A percentile compares a stretch with the other conserved stretches of the same genome.
Conservation (phyloP, 2,329 filamentous ascomycete species). For the Chaetothyriales sp. region DNA sequence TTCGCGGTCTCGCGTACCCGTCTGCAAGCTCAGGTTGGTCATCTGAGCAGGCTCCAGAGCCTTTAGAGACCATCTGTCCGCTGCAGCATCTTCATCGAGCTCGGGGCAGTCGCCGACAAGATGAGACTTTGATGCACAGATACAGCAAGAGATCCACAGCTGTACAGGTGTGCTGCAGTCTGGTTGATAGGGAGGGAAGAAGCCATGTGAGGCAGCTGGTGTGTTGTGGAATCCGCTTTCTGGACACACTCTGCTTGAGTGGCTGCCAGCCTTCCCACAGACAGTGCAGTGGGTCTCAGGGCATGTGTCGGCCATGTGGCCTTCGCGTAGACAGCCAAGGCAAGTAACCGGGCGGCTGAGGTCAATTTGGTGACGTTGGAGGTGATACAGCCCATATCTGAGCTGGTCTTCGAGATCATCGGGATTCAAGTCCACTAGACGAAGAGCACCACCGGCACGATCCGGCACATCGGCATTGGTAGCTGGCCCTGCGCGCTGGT, state of each 20-base stretch:
- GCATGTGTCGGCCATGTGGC: slow-evolving; percentile 31
- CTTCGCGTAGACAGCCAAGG: slow-evolving; percentile 28
- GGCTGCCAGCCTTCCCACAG: slow-evolving; percentile 29
- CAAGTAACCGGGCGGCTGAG: slow-evolving; percentile 30
- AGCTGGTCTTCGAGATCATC: slow-evolving; percentile 29
- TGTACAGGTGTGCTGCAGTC: slow-evolving; percentile 20
- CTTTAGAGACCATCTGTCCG: slow-evolving; percentile 27
- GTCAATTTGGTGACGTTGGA: slow-evolving; percentile 26
- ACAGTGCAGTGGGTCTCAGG: slow-evolving; percentile 31
- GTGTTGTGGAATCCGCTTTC: slow-evolving; percentile 43
- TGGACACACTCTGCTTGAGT: slow-evolving; percentile 29
- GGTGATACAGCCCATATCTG: slow-evolving; percentile 28
- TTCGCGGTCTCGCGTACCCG: slow-evolving; percentile 13
- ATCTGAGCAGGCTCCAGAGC: slow-evolving; percentile 25
- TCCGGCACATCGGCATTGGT: neutral
- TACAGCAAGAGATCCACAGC: slow-evolving; percentile 32
- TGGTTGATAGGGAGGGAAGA: slow-evolving; percentile 20
- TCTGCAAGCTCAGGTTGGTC: slow-evolving; percentile 26
- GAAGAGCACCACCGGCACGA: neutral
- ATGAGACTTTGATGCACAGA: slow-evolving; percentile 31
- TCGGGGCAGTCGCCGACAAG: slow-evolving; percentile 33
- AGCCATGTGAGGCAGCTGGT: slow-evolving; percentile 45
- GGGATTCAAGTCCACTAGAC: slow-evolving; percentile 25
- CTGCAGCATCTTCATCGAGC: slow-evolving; percentile 20
- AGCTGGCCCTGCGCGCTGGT: neutral